Conservation (phyloP, 2,329 filamentous ascomycete species). For the Penicillium sp. region DNA sequence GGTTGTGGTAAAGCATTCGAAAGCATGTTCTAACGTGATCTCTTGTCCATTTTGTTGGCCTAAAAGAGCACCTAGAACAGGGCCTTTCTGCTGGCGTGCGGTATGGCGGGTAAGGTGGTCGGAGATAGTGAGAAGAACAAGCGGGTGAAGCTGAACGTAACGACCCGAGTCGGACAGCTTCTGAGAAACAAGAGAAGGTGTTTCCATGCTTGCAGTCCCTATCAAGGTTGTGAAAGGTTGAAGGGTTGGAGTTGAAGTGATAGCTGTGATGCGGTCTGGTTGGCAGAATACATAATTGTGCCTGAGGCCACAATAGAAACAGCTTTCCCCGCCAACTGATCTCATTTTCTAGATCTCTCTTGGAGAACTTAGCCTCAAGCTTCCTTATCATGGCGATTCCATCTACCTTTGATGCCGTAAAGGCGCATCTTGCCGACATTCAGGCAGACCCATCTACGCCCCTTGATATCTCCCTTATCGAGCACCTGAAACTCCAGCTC, state of each 20-base stretch:
- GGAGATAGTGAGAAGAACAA: conserved; percentile 93
- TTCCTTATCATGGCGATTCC: conserved; percentile 34
- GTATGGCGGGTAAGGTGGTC: conserved; percentile 94
- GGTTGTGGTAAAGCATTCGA: conserved; percentile 68
- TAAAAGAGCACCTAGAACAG: conserved; percentile 82
- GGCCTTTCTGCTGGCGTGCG: conserved; percentile 70
- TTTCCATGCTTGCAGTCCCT: conserved; percentile 46
- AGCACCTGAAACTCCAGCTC: conserved; percentile 51
- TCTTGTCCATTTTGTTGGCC: conserved; percentile 89
- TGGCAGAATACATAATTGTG: background rate
- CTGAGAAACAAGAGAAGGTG: conserved; percentile 60
- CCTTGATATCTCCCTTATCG: conserved; percentile 52
- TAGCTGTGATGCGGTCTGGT: conserved; percentile 2
- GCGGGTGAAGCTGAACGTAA: conserved; percentile 82
- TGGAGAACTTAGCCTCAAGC: background rate
- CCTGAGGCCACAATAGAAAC: conserved; percentile 5
- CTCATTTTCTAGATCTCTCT: background rate
- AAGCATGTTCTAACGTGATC: conserved; percentile 89
- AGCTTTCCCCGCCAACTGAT: conserved; percentile 26
- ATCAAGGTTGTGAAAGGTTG: background rate
- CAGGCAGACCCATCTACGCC: conserved; percentile 45
- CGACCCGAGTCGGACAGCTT: conserved; percentile 73
- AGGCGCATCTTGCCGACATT: conserved; percentile 47
- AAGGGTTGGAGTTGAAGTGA: background rate
- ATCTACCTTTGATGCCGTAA: conserved; percentile 35